These are phyloP conservation scores for Amanita fuliginea DNA, from an alignment of 768 basidiomycete species.

Conservation along the genomic window DNA sequence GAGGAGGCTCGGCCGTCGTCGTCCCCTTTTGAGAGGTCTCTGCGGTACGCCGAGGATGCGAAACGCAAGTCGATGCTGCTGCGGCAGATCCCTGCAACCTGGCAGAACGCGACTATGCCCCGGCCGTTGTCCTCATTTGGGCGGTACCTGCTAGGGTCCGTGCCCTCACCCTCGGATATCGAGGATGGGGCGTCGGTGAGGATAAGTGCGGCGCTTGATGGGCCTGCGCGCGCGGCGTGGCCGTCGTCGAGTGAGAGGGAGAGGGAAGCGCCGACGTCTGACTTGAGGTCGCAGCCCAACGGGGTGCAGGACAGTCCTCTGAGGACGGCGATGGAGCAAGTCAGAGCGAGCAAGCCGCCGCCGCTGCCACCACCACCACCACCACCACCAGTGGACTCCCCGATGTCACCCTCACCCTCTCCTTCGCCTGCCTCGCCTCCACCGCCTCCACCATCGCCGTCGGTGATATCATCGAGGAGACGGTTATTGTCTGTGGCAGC, in stretches of 20 bases:
- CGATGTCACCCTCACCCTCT: neutral
- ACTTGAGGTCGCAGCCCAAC: neutral
- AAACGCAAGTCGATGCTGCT: neutral
- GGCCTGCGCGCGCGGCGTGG: neutral
- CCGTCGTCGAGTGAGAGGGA: neutral
- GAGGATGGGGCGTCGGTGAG: neutral
- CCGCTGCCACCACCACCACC: too few species aligned
- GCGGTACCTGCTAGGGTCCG: neutral
- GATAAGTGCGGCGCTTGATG: neutral
- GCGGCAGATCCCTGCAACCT: neutral
- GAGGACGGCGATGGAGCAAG: too few species aligned
- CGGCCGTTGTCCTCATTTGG: neutral
- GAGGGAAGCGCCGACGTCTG: neutral
- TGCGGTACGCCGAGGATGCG: neutral
- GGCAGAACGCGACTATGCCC: neutral
- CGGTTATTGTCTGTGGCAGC: conserved; percentile 5
- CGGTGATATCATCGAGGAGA: conserved; percentile 3
- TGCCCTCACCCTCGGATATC: neutral
- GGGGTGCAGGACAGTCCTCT: neutral
- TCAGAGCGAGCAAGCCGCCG: too few species aligned
- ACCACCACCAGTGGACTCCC: neutral
- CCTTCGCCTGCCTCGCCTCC: neutral
- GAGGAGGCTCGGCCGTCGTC: too few species aligned
- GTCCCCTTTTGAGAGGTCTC: too few species aligned
- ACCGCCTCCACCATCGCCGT: neutral